phyloP scores from a whole-genome alignment of 495 filamentous ascomycete species.

The Penicillium samsonianum region DNA sequence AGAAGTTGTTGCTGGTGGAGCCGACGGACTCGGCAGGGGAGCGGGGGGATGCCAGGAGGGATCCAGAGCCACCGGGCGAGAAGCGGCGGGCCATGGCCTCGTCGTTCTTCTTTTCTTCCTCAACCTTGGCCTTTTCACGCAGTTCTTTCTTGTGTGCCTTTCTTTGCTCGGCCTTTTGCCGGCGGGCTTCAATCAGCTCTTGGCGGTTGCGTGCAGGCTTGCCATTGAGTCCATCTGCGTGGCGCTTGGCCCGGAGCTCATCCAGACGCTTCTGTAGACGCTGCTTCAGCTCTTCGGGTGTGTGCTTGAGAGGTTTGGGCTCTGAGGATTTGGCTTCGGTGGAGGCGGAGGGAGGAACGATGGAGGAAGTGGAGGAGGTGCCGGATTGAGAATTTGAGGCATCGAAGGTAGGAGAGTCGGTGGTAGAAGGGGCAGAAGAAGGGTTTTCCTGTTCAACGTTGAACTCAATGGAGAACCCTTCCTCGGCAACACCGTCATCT shows the following conservation, averaged over 20 bases:
- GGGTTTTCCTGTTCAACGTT: slow-evolving; percentile 43
- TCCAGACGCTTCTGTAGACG: slow-evolving; percentile 80
- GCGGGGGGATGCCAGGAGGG: slow-evolving; percentile 57
- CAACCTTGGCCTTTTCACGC: slow-evolving; percentile 69
- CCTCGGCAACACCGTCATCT: slow-evolving; percentile 44
- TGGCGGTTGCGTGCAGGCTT: slow-evolving; percentile 77
- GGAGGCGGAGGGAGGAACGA: slow-evolving; percentile 55
- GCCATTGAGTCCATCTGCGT: slow-evolving; percentile 78
- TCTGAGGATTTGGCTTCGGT: slow-evolving; percentile 39
- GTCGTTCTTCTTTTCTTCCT: slow-evolving; percentile 68
- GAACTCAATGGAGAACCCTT: slow-evolving; percentile 46
- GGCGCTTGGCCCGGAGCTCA: slow-evolving; percentile 74
- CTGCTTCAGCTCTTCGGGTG: slow-evolving; percentile 68
- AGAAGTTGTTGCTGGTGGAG: slow-evolving; percentile 63
- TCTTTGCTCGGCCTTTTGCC: slow-evolving; percentile 81
- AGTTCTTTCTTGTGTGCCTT: slow-evolving; percentile 85
- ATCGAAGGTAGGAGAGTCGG: slow-evolving; percentile 67
- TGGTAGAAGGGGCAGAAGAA: slow-evolving; percentile 53
- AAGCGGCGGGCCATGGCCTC: slow-evolving; percentile 63
- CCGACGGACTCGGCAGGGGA: slow-evolving; percentile 47
- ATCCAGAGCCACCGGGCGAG: slow-evolving; percentile 53
- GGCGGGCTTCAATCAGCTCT: slow-evolving; percentile 85
- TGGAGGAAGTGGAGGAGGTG: slow-evolving; percentile 72
- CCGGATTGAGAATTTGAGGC: slow-evolving; percentile 57
- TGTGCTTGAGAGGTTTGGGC: slow-evolving; percentile 49